phyloP scores from a whole-genome alignment of 1,139 yeast genomes.

The Blastobotrys petasosporus region DNA sequence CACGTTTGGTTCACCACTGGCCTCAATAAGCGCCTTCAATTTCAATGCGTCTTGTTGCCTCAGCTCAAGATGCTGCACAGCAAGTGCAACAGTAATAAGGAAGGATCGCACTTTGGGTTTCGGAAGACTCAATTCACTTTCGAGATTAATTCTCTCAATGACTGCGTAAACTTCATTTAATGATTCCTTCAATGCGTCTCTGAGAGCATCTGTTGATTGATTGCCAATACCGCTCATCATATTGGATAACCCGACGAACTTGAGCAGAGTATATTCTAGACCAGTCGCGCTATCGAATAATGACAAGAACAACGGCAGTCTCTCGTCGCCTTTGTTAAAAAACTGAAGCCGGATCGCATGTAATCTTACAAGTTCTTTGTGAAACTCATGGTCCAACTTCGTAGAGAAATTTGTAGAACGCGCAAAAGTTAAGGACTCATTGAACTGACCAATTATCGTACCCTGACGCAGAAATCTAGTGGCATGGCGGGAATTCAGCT shows the following conservation, averaged over 20 bases:
- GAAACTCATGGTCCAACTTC: neutral
- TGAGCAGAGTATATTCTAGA: slow-evolving; percentile 9
- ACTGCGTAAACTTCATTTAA: too few species aligned
- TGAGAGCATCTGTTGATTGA: too few species aligned
- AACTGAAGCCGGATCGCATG: slow-evolving; percentile 11
- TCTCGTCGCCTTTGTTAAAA: neutral
- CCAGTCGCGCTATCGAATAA: neutral
- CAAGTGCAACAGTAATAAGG: too few species aligned
- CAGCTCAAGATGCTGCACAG: too few species aligned
- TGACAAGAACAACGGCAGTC: neutral
- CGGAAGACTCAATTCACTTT: too few species aligned
- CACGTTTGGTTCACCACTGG: too few species aligned
- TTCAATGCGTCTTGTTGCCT: too few species aligned
- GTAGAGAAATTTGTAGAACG: slow-evolving; percentile 1
- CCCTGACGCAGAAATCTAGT: slow-evolving; percentile 18
- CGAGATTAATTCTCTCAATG: too few species aligned
- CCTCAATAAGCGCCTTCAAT: too few species aligned
- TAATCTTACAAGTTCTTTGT: slow-evolving; percentile 16
- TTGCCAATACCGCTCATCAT: neutral
- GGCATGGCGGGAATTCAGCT: slow-evolving; percentile 17
- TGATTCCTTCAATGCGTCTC: too few species aligned
- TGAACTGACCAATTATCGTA: slow-evolving; percentile 10
- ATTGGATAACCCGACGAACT: slow-evolving; percentile 7
- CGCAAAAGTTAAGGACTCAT: slow-evolving; percentile 11
- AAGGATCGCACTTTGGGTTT: too few species aligned